phyloP scores from a whole-genome alignment of 2,329 filamentous ascomycete species.

The Aureobasidium namibiae region DNA sequence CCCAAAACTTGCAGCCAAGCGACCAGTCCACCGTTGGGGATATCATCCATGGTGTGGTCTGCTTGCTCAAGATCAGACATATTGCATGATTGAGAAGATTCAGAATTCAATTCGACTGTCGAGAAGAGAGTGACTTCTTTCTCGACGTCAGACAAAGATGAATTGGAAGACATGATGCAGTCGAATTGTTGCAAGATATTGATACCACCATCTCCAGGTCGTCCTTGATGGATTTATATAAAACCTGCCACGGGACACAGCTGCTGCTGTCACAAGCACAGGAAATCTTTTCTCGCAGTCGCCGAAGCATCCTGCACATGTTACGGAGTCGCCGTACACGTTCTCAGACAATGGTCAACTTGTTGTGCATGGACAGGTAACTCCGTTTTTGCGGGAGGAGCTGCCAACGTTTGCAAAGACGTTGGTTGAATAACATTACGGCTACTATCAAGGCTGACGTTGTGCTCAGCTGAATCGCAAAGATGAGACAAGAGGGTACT shows the following conservation, averaged over 20 bases:
- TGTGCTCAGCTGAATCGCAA: background rate
- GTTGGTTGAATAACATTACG: background rate
- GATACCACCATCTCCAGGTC: background rate
- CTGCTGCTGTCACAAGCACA: no score
- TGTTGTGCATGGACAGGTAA: background rate
- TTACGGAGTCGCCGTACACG: background rate
- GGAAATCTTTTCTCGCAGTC: background rate
- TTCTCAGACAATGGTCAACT: background rate
- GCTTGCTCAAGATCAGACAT: background rate
- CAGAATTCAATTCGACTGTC: background rate
- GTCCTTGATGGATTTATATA: background rate
- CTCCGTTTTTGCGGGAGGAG: background rate
- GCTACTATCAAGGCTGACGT: background rate
- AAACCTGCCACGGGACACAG: background rate
- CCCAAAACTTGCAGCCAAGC: slow-evolving; percentile 43
- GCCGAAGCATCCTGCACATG: background rate
- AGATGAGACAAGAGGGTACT: no score
- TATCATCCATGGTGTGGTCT: background rate
- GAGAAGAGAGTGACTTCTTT: background rate
- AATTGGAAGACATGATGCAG: background rate
- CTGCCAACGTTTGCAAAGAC: background rate
- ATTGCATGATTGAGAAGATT: background rate
- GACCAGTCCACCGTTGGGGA: slow-evolving; percentile 35
- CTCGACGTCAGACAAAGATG: background rate
- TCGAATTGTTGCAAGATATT: background rate